Base-by-base conservation (phyloP, 352 stramenopile genomes). In the Phytophthora tubulina region DNA sequence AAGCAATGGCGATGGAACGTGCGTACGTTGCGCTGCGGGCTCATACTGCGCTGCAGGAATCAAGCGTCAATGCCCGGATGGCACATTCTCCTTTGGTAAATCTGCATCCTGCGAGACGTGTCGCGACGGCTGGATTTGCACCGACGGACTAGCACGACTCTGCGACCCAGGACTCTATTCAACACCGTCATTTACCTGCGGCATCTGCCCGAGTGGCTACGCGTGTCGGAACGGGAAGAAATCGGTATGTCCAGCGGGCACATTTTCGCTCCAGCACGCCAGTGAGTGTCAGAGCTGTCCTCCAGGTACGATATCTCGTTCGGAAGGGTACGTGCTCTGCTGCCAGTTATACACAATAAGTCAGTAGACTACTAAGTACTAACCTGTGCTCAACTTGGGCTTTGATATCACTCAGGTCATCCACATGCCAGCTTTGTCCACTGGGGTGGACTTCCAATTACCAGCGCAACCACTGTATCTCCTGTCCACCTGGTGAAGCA, bases 151-250 rank as follows among this genome's bases (percentile, higher is more conserved):
- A 42, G 82, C 79, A 54, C 67, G 75, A 30, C 64, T 92, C 6
- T 92, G 84, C 35, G 69, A 85, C 4, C 72, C 82, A 21, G 84
- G 84, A n/a, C 90, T 82, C 8, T 92, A 78, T 53, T 79, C 78
- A 2, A 81, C 80, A 0, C 54, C 72, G 10, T 65, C 67, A 27
- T 80, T 71, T 9, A 74, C 73, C 5, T 92, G 84, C 31, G 68
- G 13, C 0, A 53, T 75, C 15, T 92, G 84, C n/a, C 81, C 82
- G 6, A 72, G 66, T 6, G 84, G 84, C 11, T 89, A 74, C 30
- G 71, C 82, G 3, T 92, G 84, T 49, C 80, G 80, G n/a, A 92
- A 92, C 32, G 82, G 82, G 31, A 86, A 86, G 70, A 79, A 79
- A 46, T 39, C 17, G 4, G 60, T 76, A 17, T 92, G 82, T 46